Evolutionary conservation across 75 land plant species (phyloP).

Genomic region (Pinus tabuliformis): DNA sequence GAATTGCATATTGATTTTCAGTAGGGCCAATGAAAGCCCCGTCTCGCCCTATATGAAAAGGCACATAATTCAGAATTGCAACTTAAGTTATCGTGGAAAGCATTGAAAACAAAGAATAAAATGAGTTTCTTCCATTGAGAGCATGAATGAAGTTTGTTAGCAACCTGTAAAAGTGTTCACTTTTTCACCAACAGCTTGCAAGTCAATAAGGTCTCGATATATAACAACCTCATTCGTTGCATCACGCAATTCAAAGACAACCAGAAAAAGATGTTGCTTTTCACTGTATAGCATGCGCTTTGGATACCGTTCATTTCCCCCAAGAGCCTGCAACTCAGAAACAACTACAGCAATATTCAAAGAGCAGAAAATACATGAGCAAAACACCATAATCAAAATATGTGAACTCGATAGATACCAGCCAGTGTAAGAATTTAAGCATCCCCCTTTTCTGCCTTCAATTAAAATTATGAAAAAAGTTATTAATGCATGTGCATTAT

Average conservation of each 20-base stretch:
- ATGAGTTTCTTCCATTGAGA: neutral
- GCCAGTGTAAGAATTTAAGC: neutral
- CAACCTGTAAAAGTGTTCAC: slow-evolving; percentile 77
- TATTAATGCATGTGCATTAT: neutral
- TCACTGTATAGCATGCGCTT: slow-evolving; percentile 75
- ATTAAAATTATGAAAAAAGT: neutral
- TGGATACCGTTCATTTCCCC: slow-evolving; percentile 73
- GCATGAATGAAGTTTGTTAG: neutral
- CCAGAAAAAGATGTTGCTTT: slow-evolving; percentile 87
- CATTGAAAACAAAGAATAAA: neutral
- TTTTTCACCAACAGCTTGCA: slow-evolving; percentile 60
- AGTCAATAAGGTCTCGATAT: slow-evolving; percentile 80
- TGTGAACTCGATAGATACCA: too few species aligned
- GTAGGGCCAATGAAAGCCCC: slow-evolving; percentile 86
- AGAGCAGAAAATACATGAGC: neutral
- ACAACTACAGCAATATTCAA: slow-evolving; percentile 4
- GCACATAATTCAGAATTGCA: neutral
- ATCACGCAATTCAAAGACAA: slow-evolving; percentile 73
- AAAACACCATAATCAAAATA: neutral
- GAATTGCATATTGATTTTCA: slow-evolving; percentile 87
- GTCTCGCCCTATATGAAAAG: slow-evolving; percentile 71
- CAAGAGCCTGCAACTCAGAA: slow-evolving; percentile 63
- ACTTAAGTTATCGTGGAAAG: neutral
- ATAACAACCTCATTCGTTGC: slow-evolving; percentile 81
- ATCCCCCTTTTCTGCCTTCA: neutral